Evolutionary conservation across 306 rosid genomes (phyloP).

Genomic region (Castanospermum australe): DNA sequence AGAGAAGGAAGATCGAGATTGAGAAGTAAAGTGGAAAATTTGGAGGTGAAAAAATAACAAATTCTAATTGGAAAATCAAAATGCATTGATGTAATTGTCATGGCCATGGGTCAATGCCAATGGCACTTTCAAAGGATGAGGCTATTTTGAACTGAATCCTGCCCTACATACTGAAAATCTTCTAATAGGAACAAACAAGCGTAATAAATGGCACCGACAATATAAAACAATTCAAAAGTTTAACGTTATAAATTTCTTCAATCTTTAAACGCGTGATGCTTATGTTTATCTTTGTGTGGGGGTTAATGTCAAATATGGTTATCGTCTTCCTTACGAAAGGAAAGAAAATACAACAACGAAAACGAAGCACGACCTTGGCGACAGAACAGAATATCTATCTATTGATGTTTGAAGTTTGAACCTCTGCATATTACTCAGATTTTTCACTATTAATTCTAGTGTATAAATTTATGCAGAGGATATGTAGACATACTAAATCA

Average conservation of each 20-base stretch:
- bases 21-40: slow-evolving; percentile 17
- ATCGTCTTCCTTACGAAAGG: background rate
- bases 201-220: slow-evolving; percentile 31
- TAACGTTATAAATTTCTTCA: background rate
- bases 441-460: background rate
- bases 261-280: background rate
- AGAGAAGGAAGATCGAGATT: slow-evolving; percentile 8
- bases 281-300: background rate
- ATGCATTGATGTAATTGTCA: slow-evolving; percentile 5
- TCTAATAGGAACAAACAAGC: background rate
- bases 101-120: slow-evolving; percentile 18
- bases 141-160: background rate
- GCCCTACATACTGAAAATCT: slow-evolving; percentile 17
- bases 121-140: slow-evolving; percentile 21
- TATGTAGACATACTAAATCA: too few species aligned
- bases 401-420: background rate
- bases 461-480: too few species aligned
- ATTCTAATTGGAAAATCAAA: slow-evolving; percentile 28
- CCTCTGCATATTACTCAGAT: background rate
- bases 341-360: background rate
- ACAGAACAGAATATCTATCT: too few species aligned
- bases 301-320: background rate
- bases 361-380: background rate
- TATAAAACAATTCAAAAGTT: background rate
- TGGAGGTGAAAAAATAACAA: slow-evolving; percentile 25